phyloP scores from a whole-genome alignment of 345 rosid genomes.

The Citrus unshiu region DNA sequence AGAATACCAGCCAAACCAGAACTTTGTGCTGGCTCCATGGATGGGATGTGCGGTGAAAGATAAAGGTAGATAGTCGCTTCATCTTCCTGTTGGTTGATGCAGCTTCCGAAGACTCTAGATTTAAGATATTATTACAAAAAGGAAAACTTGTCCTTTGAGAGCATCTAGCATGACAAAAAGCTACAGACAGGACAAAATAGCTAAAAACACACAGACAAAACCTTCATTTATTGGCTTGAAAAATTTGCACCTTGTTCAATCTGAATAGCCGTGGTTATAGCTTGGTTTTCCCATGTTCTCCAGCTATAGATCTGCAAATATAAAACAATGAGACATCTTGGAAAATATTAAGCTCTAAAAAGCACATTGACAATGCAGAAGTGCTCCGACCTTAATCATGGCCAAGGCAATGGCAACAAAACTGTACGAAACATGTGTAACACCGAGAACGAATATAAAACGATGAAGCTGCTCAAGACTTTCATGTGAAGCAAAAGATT shows the following conservation, averaged over 20 bases:
- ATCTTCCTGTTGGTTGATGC: conserved; percentile 25
- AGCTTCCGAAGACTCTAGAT: conserved; percentile 30
- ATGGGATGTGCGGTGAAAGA: conserved; percentile 48
- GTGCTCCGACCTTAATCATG: conserved; percentile 52
- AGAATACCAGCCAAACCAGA: conserved; percentile 66
- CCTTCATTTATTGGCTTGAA: neutral
- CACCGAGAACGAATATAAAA: conserved; percentile 54
- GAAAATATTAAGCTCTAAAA: neutral
- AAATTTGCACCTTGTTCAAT: conserved; percentile 35
- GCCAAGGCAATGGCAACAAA: conserved; percentile 53
- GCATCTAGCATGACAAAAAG: neutral
- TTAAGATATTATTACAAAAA: neutral
- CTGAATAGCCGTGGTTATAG: conserved; percentile 35
- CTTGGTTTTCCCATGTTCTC: conserved; percentile 65
- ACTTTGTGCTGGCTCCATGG: conserved; percentile 65
- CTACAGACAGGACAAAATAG: neutral
- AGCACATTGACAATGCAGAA: neutral
- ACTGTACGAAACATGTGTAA: conserved; percentile 60
- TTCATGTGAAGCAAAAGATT: conserved; percentile 61
- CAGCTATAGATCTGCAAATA: conserved; percentile 59
- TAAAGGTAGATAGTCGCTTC: conserved; percentile 43
- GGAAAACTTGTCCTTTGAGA: neutral
- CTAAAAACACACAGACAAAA: neutral
- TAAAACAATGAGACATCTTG: neutral
- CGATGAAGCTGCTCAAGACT: conserved; percentile 76